Conservation (phyloP, 495 filamentous ascomycete genomes). For the Trichoderma orchidacearum region DNA sequence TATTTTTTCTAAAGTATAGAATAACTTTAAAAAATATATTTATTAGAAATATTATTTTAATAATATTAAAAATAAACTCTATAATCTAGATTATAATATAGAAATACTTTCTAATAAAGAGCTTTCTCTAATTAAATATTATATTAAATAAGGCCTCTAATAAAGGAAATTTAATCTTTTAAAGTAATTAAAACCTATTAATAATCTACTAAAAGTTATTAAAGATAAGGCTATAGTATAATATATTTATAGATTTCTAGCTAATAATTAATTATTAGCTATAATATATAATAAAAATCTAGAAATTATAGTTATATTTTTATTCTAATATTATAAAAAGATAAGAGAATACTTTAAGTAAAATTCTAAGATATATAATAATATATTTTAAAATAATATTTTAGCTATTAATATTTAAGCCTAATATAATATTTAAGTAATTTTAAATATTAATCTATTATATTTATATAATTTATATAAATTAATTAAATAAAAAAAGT, state of each 20-base stretch:
- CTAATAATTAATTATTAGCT: background rate
- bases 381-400: background rate
- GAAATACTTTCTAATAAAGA: too few relatives aligned
- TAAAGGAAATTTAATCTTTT: constrained; percentile 3
- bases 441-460: background rate
- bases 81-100: too few relatives aligned
- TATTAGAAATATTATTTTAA: background rate
- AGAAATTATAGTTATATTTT: constrained; percentile 1
- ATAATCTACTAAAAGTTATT: background rate
- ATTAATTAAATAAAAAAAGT: constrained; percentile 6
- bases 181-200: background rate
- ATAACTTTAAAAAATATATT: background rate
- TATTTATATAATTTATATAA: background rate
- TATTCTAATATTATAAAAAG: background rate
- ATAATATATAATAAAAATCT: too few relatives aligned
- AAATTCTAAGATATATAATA: background rate
- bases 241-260: background rate
- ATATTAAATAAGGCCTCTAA: constrained; percentile 3
- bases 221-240: background rate
- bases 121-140: too few relatives aligned
- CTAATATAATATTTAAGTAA: background rate
- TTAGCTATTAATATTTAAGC: constrained; percentile 2
- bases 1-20: background rate
- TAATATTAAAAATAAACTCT: constrained; percentile 1
- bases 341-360: background rate